Evolutionary conservation across 2,329 filamentous ascomycete genomes (phyloP).

Genomic region (Myriangium duriaei): DNA sequence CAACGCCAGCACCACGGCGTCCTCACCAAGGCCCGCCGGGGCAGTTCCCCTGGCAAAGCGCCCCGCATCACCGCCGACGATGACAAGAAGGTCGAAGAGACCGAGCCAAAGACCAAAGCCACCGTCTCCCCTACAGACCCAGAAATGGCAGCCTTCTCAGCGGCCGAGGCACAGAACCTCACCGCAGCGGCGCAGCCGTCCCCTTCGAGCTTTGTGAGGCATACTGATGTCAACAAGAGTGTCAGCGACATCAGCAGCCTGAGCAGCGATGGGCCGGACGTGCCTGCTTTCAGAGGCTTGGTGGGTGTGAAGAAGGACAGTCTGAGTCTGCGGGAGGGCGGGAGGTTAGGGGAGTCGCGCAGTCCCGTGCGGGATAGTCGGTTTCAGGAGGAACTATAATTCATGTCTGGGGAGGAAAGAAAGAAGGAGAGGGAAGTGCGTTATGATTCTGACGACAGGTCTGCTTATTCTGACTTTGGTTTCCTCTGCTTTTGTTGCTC

Average conservation of each 20-base stretch:
- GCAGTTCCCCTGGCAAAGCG: too few relatives aligned
- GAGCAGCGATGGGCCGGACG: slow-evolving; percentile 2
- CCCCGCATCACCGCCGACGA: background rate
- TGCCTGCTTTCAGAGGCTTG: background rate
- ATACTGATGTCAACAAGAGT: background rate
- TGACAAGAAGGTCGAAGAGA: background rate
- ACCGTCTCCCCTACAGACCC: slow-evolving; percentile 5
- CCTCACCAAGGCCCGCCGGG: too few relatives aligned
- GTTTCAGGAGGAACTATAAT: slow-evolving; percentile 45
- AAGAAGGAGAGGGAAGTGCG: background rate
- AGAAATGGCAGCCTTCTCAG: slow-evolving; percentile 2
- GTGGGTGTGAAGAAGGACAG: background rate
- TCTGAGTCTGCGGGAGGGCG: background rate
- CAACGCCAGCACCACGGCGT: too few relatives aligned
- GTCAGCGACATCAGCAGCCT: slow-evolving; percentile 2
- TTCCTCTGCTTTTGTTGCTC: too few relatives aligned
- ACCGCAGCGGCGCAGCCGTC: background rate
- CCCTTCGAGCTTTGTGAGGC: slow-evolving; percentile 2
- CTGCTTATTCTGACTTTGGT: too few relatives aligned
- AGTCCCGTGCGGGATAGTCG: slow-evolving; percentile 46
- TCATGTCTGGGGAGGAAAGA: background rate
- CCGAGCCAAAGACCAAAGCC: slow-evolving; percentile 2
- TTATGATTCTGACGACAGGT: background rate
- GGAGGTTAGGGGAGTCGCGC: slow-evolving; percentile 2
- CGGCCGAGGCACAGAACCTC: slow-evolving; percentile 4